Conservation (phyloP, 2,329 filamentous ascomycete genomes). For the Scedosporium boydii region DNA sequence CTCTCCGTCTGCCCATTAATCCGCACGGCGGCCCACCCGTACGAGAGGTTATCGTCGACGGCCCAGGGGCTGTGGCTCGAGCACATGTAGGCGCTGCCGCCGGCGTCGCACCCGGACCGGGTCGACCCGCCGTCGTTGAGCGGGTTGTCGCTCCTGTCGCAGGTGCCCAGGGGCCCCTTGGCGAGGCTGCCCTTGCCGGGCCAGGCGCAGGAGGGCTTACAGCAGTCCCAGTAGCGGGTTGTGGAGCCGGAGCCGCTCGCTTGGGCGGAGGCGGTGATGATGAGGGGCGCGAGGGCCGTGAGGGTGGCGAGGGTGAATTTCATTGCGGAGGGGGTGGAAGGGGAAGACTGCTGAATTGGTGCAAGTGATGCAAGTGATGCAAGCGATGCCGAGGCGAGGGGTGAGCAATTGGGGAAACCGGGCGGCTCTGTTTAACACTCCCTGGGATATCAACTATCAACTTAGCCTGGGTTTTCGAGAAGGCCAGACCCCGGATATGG, state of each 20-base stretch:
- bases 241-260: constrained; percentile 3
- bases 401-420: background rate
- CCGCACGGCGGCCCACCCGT: constrained; percentile 54
- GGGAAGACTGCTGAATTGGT: background rate
- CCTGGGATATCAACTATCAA: too few relatives aligned
- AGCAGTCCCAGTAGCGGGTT: constrained; percentile 53
- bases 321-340: background rate
- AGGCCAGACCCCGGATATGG: too few relatives aligned
- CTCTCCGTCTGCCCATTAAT: constrained; percentile 45
- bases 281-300: constrained; percentile 7
- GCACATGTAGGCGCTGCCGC: constrained; percentile 48
- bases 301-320: constrained; percentile 7
- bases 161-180: constrained; percentile 39
- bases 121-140: constrained; percentile 37
- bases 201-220: constrained; percentile 60
- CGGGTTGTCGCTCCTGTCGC: constrained; percentile 43
- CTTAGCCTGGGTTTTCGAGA: too few relatives aligned
- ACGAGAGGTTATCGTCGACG: constrained; percentile 46
- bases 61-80: constrained; percentile 53
- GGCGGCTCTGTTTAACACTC: background rate
- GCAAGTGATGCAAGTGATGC: background rate
- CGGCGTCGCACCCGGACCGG: constrained; percentile 33
- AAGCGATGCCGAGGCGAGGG: background rate
- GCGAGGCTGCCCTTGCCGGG: constrained; percentile 41
- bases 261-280: background rate